Evolutionary conservation across 768 basidiomycete species (phyloP), one percentile per base, ranked within the genome.

Genomic region (Tephrocybe sp.): DNA sequence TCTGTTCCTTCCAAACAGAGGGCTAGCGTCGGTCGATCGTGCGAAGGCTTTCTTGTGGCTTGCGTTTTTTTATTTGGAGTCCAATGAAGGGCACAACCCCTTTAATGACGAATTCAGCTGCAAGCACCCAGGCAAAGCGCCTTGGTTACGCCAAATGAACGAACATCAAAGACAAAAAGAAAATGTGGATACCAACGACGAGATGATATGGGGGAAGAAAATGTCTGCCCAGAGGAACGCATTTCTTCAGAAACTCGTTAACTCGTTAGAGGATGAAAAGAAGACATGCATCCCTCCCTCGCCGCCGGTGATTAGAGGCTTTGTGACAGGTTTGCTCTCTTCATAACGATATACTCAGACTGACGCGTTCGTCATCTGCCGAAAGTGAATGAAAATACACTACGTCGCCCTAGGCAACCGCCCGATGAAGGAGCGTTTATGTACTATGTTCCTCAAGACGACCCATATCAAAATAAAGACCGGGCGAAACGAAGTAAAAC

Each of bases 11-110:
- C 89, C 91, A 20, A 67, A 65, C 34, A 83, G 84, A 59, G 77
- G 78, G 39, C 72, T 92, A 32, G 78, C 85, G 10, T 90, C 92
- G 2, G 66, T 67, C 3, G 84, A 87, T 55, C 86, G 93, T 26
- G 90, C 88, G 5, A 73, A 72, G 49, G 88, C 83, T 3, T 91
- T 96, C 65, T 76, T 96, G 23, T 92, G 89, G 87, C 75, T 92
- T 50, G 69, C 92, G 43, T 92, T 82, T 66, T 77, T 89, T 62
- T 92, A 94, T 65, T 73, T 94, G 56, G 90, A 93, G 66, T 75
- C 74, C 31, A 74, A 79, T 1, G 72, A 76, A 32, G 65, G 71
- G 10, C 68, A 76, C n/a, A 93, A 92, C 65, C 87, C 90, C 4
- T 93, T 88, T 63, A 79, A 82, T 46, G 85, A 89, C 61, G 78